These are phyloP conservation scores for Daldinia decipiens DNA, from an alignment of 495 filamentous ascomycete genomes.

Conservation along the genomic window DNA sequence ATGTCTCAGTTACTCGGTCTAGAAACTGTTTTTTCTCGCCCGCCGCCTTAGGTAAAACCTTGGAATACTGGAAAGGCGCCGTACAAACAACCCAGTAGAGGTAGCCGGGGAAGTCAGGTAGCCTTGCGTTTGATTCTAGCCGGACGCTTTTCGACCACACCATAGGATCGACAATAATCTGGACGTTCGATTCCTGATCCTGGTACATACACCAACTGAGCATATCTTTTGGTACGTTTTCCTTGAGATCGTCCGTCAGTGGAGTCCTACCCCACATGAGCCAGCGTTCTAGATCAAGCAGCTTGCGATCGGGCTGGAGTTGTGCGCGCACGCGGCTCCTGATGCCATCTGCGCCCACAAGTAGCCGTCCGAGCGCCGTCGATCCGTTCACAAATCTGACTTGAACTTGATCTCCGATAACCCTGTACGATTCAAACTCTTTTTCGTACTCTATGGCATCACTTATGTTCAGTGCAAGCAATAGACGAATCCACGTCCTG, in stretches of 20 bases:
- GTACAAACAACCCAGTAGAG: conserved; percentile 38
- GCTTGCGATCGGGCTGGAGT: conserved; percentile 53
- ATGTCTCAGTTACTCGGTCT: conserved; percentile 38
- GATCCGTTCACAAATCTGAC: conserved; percentile 56
- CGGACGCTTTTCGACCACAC: conserved; percentile 48
- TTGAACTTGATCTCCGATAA: conserved; percentile 45
- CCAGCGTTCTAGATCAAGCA: conserved; percentile 57
- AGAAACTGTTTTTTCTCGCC: conserved; percentile 40
- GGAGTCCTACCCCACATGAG: conserved; percentile 57
- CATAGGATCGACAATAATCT: conserved; percentile 51
- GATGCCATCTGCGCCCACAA: conserved; percentile 61
- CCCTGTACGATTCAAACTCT: conserved; percentile 50
- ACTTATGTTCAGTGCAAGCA: conserved; percentile 46
- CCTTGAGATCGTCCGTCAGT: conserved; percentile 48
- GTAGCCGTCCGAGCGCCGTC: conserved; percentile 48
- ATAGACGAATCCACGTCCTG: conserved; percentile 39
- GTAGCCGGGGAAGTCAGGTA: conserved; percentile 42
- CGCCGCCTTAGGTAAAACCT: conserved; percentile 37
- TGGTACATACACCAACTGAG: conserved; percentile 48
- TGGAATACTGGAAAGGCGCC: conserved; percentile 29
- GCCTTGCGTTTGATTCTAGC: conserved; percentile 41
- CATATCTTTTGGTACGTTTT: conserved; percentile 36
- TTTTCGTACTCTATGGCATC: conserved; percentile 57
- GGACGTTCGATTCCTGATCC: conserved; percentile 47
- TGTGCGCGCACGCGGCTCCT: conserved; percentile 55